A percentile compares a stretch with the other conserved stretches of the same genome.
Evolutionary conservation across 2,329 filamentous ascomycete species (phyloP).

Genomic region (Botrytis aclada): DNA sequence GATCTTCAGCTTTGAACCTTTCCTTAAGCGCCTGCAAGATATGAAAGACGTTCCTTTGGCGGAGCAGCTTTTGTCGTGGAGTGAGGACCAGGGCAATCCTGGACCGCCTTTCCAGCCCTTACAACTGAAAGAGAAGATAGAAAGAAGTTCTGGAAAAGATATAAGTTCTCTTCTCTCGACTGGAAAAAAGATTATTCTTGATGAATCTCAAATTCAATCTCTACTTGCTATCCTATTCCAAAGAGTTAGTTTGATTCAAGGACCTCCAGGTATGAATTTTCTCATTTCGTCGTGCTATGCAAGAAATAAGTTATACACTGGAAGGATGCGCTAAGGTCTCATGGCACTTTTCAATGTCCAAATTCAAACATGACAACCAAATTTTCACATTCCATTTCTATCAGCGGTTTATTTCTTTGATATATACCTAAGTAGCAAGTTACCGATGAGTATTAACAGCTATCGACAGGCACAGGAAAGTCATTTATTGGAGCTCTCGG

Average conservation of each 20-base stretch:
- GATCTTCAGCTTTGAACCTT: conserved; percentile 66
- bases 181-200: conserved; percentile 42
- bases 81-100: conserved; percentile 22
- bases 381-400: neutral
- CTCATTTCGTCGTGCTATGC: neutral
- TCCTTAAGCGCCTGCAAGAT: conserved; percentile 57
- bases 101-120: conserved; percentile 26
- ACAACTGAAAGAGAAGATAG: conserved; percentile 33
- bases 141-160: conserved; percentile 28
- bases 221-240: conserved; percentile 53
- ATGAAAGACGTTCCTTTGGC: conserved; percentile 55
- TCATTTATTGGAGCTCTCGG: conserved; percentile 68
- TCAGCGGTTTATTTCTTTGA: neutral
- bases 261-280: conserved; percentile 54
- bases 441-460: conserved; percentile 1
- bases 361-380: neutral
- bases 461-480: conserved; percentile 63
- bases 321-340: neutral
- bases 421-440: neutral
- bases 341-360: neutral
- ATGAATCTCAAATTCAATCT: conserved; percentile 55
- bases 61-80: conserved; percentile 47
- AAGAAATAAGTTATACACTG: neutral
- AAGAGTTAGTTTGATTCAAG: conserved; percentile 62
- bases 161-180: conserved; percentile 38